Evolutionary conservation across 2,329 filamentous ascomycete species (phyloP), one percentile per base, ranked within the genome.

Genomic region (Aschersonia sp.): DNA sequence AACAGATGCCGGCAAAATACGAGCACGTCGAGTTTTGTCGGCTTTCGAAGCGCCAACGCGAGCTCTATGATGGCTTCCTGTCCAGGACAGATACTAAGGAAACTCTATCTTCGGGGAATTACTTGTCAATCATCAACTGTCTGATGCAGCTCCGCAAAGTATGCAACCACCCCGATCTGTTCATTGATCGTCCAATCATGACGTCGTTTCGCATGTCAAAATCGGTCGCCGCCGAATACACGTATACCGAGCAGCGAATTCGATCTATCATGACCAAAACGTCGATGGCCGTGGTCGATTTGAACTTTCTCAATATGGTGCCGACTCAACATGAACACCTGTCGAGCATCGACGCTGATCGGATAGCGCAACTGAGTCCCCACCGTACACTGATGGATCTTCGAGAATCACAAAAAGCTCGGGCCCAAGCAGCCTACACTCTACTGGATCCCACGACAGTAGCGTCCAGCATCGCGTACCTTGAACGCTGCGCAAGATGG

Each of bases 1-100:
- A 97, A 68, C 92, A 98, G 62, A 95, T 98, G 86, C 92, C 94
- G 0, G 89, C 80, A 51, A 98, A 98, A 63, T 95, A 95, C 59
- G 94, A 98, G 63, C 89, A 96, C 59, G 88, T 98, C 22, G 86
- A 97, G 53, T 89, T 94, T 58, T 98, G 92, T 63, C 85, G 90
- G 43, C 72, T 98, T 5, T 97, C 90, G 6, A 96, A 97, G 63
- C 82, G 92, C 30, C 92, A 98, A 61, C 81, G 92, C 42, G 92
- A 95, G 64, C 70, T 98, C 7, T 98, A 98, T 58, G 92, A 98
- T 65, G 90, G 90, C 1, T 98, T 97, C 64, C 80, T 98, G 68
- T 87, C 87, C 35, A 81, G 89, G 48, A 83, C 84, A 4, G 87
- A 95, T 57, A 97, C 92, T 0, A 82, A 87, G 53, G 84, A 87